These are phyloP conservation scores for Pythium periplocum DNA, from an alignment of 352 stramenopile genomes.

Conservation along the genomic window DNA sequence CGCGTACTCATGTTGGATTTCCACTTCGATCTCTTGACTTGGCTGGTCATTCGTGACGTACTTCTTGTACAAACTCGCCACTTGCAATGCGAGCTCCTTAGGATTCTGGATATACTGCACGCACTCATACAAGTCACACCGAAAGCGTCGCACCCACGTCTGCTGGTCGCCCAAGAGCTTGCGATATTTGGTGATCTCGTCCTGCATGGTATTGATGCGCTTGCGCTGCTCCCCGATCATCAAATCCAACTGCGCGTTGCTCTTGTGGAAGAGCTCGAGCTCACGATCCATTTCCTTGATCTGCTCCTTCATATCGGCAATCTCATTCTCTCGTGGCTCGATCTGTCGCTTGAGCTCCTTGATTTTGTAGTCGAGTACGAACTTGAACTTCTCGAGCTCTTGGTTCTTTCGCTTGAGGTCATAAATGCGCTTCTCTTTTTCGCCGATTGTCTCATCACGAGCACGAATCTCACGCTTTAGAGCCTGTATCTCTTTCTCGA, in stretches of 20 bases:
- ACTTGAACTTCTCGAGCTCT: slow-evolving; percentile 96
- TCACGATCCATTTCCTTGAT: slow-evolving; percentile 96
- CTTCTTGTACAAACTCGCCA: slow-evolving; percentile 72
- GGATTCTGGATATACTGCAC: slow-evolving; percentile 73
- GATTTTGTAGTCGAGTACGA: slow-evolving; percentile 96
- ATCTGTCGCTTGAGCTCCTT: slow-evolving; percentile 95
- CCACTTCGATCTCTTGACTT: slow-evolving; percentile 47
- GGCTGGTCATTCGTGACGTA: slow-evolving; percentile 46
- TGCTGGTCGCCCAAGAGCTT: slow-evolving; percentile 56
- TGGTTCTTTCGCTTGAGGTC: slow-evolving; percentile 96
- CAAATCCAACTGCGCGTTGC: slow-evolving; percentile 88
- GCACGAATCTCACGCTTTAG: slow-evolving; percentile 94
- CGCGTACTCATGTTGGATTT: slow-evolving; percentile 86
- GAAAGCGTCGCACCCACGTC: slow-evolving; percentile 71
- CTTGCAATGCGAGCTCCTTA: slow-evolving; percentile 65
- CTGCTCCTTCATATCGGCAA: slow-evolving; percentile 90
- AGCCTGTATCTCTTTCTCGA: slow-evolving; percentile 90
- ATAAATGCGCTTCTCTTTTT: slow-evolving; percentile 95
- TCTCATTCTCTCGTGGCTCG: slow-evolving; percentile 92
- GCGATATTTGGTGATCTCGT: slow-evolving; percentile 59
- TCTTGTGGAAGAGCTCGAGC: slow-evolving; percentile 94
- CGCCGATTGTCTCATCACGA: slow-evolving; percentile 91
- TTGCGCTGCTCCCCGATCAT: slow-evolving; percentile 91
- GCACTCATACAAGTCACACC: slow-evolving; percentile 80
- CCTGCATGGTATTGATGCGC: slow-evolving; percentile 84